phyloP scores from a whole-genome alignment of 1,139 yeast species.

The Scheffersomyces titani region DNA sequence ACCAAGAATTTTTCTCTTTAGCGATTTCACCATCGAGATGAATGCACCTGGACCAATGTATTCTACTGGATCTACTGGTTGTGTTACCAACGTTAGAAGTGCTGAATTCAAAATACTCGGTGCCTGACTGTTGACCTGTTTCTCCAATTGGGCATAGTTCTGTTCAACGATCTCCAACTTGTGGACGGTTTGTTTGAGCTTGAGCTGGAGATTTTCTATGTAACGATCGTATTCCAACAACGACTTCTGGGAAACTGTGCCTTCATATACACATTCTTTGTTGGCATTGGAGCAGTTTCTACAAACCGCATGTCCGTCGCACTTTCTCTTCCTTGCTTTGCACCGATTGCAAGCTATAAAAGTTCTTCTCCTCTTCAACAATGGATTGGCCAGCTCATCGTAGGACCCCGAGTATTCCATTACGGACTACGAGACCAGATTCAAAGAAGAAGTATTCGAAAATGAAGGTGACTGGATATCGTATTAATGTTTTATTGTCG shows the following conservation, averaged over 20 bases:
- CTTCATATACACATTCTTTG: neutral
- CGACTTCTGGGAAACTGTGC: neutral
- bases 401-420: neutral
- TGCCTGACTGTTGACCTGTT: neutral
- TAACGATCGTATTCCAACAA: neutral
- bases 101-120: neutral
- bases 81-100: neutral
- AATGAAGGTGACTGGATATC: neutral
- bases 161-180: neutral
- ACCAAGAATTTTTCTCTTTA: neutral
- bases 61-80: neutral
- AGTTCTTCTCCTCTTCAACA: neutral
- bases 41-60: neutral
- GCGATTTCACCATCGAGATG: neutral
- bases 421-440: neutral
- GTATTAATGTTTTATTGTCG: no score
- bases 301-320: neutral
- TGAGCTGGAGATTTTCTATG: neutral
- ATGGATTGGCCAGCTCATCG: neutral
- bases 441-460: neutral
- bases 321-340: neutral
- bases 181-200: neutral
- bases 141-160: neutral
- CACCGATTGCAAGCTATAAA: neutral
- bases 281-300: neutral